These are phyloP conservation scores for Melampsora americana DNA, from an alignment of 1,284 basidiomycete genomes.

Conservation along the genomic window DNA sequence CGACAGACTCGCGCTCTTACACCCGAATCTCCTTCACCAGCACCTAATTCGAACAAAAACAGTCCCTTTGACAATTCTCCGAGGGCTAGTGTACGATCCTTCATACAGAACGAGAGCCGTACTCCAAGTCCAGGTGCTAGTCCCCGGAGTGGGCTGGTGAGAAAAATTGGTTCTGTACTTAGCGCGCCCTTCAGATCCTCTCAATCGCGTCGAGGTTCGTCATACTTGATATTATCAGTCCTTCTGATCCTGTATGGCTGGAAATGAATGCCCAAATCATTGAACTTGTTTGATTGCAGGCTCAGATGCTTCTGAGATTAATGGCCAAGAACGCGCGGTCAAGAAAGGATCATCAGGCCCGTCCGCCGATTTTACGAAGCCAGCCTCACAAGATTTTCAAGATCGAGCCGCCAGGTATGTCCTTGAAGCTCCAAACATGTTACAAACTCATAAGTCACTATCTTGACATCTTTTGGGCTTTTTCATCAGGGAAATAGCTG, in stretches of 20 bases:
- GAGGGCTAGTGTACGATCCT: not conserved
- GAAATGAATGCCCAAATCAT: not conserved
- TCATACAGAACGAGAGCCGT: not conserved
- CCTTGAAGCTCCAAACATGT: too few species aligned
- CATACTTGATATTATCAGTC: not conserved
- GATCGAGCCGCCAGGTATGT: too few species aligned
- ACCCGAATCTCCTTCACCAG: slow-evolving; percentile 2
- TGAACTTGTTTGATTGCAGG: not conserved
- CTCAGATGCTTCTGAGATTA: slow-evolving; percentile 39
- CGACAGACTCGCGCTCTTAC: not conserved
- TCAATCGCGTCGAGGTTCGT: slow-evolving; percentile 21
- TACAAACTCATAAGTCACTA: too few species aligned
- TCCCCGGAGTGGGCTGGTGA: slow-evolving; percentile 4
- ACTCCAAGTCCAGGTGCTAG: slow-evolving; percentile 12
- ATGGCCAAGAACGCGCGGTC: not conserved
- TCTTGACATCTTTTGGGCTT: too few species aligned
- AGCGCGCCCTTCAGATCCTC: slow-evolving; percentile 31
- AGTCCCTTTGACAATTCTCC: not conserved
- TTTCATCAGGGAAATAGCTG: slow-evolving; percentile 1
- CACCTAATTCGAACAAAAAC: slow-evolving; percentile 9
- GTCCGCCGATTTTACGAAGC: too few species aligned
- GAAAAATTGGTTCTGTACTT: slow-evolving; percentile 28
- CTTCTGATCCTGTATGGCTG: not conserved
- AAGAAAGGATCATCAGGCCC: too few species aligned
- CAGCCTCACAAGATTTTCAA: too few species aligned